Percentiles rank a stretch among this genome's conserved stretches.
Evolutionary conservation across 495 filamentous ascomycete genomes (phyloP).

Genomic region (Penicillium manginii): DNA sequence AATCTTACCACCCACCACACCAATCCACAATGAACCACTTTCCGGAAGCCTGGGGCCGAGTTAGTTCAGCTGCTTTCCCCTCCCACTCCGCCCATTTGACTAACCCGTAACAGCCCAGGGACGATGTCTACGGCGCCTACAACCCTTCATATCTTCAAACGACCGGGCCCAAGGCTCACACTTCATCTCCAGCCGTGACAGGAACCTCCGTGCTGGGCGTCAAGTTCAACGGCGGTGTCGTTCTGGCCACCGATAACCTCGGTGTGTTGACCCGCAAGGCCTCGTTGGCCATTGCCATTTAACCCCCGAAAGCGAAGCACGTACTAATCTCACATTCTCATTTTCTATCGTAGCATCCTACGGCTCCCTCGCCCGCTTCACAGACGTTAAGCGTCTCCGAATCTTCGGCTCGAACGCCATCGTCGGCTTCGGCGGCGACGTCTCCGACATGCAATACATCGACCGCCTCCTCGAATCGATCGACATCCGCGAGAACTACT

Average conservation of each 20-base stretch:
- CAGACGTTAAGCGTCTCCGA: slow-evolving; percentile 87
- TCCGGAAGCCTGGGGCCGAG: slow-evolving; percentile 95
- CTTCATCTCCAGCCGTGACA: slow-evolving; percentile 88
- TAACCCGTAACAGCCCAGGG: slow-evolving; percentile 69
- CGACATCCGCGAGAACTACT: slow-evolving; percentile 87
- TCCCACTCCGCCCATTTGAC: slow-evolving; percentile 28
- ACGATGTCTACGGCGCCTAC: slow-evolving; percentile 95
- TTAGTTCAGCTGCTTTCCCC: slow-evolving; percentile 55
- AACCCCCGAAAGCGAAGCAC: too few relatives aligned
- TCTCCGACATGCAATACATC: slow-evolving; percentile 98
- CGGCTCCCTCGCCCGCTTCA: slow-evolving; percentile 95
- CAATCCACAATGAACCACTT: slow-evolving; percentile 80
- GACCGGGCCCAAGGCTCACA: slow-evolving; percentile 76
- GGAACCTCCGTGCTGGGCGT: slow-evolving; percentile 93
- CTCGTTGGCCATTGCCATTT: too few relatives aligned
- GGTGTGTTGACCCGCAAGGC: slow-evolving; percentile 52
- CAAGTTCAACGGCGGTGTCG: slow-evolving; percentile 95
- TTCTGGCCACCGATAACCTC: slow-evolving; percentile 95
- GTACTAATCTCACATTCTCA: too few relatives aligned
- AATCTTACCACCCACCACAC: not conserved
- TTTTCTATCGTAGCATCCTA: slow-evolving; percentile 73
- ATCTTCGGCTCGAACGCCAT: slow-evolving; percentile 74
- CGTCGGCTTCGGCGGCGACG: slow-evolving; percentile 89
- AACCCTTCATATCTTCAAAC: slow-evolving; percentile 79
- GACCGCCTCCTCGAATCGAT: slow-evolving; percentile 86